These are phyloP conservation scores for Gypsophila paniculata DNA, from an alignment of 179 eudicot genomes.

Conservation along the genomic window DNA sequence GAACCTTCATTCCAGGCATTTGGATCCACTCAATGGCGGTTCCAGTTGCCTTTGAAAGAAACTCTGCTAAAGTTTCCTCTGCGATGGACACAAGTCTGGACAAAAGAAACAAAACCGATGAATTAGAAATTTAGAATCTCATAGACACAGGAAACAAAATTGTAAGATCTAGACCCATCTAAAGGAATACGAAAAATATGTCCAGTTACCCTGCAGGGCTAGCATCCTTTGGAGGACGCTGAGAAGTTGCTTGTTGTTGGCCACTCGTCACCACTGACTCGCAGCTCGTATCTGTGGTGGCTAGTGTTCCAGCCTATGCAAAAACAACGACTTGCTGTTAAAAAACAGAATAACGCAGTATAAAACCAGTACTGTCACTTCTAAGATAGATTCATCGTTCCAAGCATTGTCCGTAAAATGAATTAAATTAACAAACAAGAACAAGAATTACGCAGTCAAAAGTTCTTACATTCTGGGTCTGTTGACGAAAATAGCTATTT, in stretches of 20 bases:
- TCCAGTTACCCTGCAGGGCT: slow-evolving; percentile 49
- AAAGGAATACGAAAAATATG: neutral
- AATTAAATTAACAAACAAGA: neutral
- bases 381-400: neutral
- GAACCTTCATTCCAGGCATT: slow-evolving; percentile 65
- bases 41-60: slow-evolving; percentile 57
- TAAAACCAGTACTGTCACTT: neutral
- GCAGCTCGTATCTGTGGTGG: slow-evolving; percentile 47
- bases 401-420: neutral
- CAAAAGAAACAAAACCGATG: neutral
- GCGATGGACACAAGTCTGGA: slow-evolving; percentile 52
- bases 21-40: slow-evolving; percentile 58
- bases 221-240: slow-evolving; percentile 48
- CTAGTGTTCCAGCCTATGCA: slow-evolving; percentile 33
- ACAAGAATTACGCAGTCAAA: neutral
- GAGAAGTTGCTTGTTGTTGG: slow-evolving; percentile 43
- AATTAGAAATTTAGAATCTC: slow-evolving; percentile 9
- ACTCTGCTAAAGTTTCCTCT: slow-evolving; percentile 58
- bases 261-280: slow-evolving; percentile 53
- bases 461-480: slow-evolving; percentile 39
- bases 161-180: neutral
- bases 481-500: slow-evolving; percentile 47
- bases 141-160: neutral
- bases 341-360: neutral
- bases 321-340: slow-evolving; percentile 3